Evolutionary conservation across 164 flowering plant species (phyloP).

Genomic region (Saururus chinensis): DNA sequence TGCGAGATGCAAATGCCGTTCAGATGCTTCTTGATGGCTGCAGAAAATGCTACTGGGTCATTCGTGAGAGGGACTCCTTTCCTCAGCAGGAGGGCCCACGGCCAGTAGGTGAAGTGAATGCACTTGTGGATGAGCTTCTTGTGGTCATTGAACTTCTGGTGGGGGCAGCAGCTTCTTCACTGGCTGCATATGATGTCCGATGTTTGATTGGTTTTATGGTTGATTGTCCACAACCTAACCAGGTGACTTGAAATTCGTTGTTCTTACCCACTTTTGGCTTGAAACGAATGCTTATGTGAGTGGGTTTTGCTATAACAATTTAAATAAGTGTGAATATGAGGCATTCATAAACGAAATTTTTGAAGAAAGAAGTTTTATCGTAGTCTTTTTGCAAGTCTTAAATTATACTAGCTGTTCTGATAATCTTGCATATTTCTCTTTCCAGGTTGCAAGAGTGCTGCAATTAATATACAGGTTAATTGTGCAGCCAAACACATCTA

Average conservation of each 20-base stretch:
- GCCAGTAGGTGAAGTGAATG: slow-evolving; percentile 93
- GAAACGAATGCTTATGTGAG: too few species aligned
- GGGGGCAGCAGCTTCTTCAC: slow-evolving; percentile 74
- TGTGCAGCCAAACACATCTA: slow-evolving; percentile 85
- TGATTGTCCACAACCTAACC: slow-evolving; percentile 94
- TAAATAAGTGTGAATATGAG: too few species aligned
- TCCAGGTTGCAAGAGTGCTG: slow-evolving; percentile 90
- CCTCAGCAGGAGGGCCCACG: slow-evolving; percentile 44
- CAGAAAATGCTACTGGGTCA: slow-evolving; percentile 91
- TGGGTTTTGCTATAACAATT: too few species aligned
- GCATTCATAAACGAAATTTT: too few species aligned
- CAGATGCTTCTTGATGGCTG: slow-evolving; percentile 99
- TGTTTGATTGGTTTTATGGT: slow-evolving; percentile 85
- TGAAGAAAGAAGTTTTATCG: not conserved
- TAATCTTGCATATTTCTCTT: slow-evolving; percentile 1
- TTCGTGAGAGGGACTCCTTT: slow-evolving; percentile 81
- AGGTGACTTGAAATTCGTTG: slow-evolving; percentile 29
- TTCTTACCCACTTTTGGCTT: too few species aligned
- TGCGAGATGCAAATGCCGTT: slow-evolving; percentile 96
- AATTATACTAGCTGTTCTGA: not conserved
- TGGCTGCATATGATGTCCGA: slow-evolving; percentile 68
- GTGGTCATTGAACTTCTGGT: slow-evolving; percentile 84
- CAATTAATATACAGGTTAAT: slow-evolving; percentile 84
- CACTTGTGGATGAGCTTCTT: slow-evolving; percentile 90
- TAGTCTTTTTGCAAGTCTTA: not conserved